These are phyloP conservation scores for Durusdinium trenchii DNA, from an alignment of 73 alveolate genomes.

Conservation along the genomic window DNA sequence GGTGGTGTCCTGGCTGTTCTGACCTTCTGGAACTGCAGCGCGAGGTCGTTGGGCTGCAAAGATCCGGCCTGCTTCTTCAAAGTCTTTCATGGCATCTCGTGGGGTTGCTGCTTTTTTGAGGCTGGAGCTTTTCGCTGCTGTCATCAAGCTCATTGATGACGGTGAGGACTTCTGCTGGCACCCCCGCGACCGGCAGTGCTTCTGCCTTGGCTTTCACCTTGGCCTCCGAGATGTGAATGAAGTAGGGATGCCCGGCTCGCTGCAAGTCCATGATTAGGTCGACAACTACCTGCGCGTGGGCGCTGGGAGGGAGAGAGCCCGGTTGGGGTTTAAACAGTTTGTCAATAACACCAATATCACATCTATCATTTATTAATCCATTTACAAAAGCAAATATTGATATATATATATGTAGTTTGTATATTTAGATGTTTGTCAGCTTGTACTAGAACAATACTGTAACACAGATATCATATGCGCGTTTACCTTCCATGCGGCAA, in stretches of 20 bases:
- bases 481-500: too few species aligned
- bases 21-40: conserved; percentile 17
- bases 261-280: conserved; percentile 46
- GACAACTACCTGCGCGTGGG: conserved; percentile 29
- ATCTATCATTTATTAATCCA: too few species aligned
- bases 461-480: too few species aligned
- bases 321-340: too few species aligned
- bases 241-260: conserved; percentile 33
- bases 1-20: neutral
- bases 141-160: neutral
- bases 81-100: neutral
- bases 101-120: conserved; percentile 74
- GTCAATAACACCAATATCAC: too few species aligned
- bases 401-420: too few species aligned
- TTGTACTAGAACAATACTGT: too few species aligned
- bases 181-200: conserved; percentile 28
- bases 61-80: neutral
- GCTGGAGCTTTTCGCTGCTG: conserved; percentile 20
- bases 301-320: too few species aligned
- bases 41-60: conserved; percentile 42
- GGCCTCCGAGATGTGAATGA: neutral
- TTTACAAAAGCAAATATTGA: too few species aligned
- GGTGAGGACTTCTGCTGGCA: conserved; percentile 30
- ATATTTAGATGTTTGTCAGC: too few species aligned
- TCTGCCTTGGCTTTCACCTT: neutral